Percentiles rank a stretch among this genome's conserved stretches.
phyloP scores from a whole-genome alignment of 2,329 filamentous ascomycete genomes.

The Colletotrichum noveboracense region DNA sequence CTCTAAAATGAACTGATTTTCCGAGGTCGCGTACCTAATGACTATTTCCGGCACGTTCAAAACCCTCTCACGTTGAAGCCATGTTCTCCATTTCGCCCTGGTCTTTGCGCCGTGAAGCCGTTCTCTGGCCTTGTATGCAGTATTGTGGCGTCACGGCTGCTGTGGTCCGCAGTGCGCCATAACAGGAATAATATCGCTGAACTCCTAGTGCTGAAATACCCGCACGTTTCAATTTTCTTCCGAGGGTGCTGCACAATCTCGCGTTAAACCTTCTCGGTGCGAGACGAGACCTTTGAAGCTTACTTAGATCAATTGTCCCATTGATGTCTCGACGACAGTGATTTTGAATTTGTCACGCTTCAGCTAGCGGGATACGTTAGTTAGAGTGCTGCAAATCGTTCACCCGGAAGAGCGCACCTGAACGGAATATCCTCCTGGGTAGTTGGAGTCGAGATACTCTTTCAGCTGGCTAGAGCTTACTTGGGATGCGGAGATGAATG shows the following conservation, averaged over 20 bases:
- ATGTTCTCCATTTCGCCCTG: not conserved
- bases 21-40: not conserved
- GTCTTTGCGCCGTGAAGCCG: not conserved
- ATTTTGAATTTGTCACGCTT: slow-evolving; percentile 6
- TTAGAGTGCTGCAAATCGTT: fast-evolving
- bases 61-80: fast-evolving
- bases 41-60: fast-evolving
- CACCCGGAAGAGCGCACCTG: not conserved
- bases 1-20: not conserved
- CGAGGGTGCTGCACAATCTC: not conserved
- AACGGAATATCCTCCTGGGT: not conserved
- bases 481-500: not conserved
- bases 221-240: not conserved
- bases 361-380: not conserved
- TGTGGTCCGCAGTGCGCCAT: not conserved
- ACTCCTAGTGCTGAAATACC: not conserved
- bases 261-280: not conserved
- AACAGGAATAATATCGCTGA: not conserved
- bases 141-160: not conserved
- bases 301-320: not conserved
- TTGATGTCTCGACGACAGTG: not conserved
- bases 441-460: not conserved
- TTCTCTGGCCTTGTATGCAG: not conserved
- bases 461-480: slow-evolving; percentile 5
- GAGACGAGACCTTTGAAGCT: not conserved